Evolutionary conservation across 1,139 yeast genomes (phyloP).

Genomic region (Lodderomyces beijingensis): DNA sequence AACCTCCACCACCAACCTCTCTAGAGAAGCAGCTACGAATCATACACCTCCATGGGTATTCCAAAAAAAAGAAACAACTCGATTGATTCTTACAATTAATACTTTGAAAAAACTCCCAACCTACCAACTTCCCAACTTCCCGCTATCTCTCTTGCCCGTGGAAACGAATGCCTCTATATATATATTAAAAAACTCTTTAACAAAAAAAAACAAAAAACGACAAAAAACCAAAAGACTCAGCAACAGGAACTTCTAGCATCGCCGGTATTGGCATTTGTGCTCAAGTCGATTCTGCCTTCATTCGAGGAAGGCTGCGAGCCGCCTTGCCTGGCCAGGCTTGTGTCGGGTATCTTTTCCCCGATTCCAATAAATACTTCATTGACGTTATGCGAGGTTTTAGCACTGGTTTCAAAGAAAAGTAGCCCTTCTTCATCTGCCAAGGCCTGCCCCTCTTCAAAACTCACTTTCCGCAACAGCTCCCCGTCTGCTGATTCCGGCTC

Average conservation of each 20-base stretch:
- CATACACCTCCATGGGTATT: no score
- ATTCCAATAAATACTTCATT: constrained; percentile 76
- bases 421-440: constrained; percentile 71
- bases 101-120: no score
- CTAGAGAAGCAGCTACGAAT: no score
- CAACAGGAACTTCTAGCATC: not conserved
- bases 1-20: no score
- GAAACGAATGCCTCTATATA: no score
- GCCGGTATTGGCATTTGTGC: not conserved
- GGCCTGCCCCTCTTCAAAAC: constrained; percentile 77
- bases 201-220: no score
- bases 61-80: no score
- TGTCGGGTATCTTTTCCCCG: constrained; percentile 74
- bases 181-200: no score
- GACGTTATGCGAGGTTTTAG: constrained; percentile 84
- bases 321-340: constrained; percentile 5
- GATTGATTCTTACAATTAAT: no score
- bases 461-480: constrained; percentile 64
- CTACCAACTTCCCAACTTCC: no score
- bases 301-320: not conserved
- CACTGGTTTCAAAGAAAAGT: constrained; percentile 87
- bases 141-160: no score
- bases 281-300: constrained; percentile 6
- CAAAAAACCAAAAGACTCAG: no score
- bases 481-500: constrained; percentile 16